These are phyloP conservation scores for Botrytis galanthina DNA, from an alignment of 2,329 filamentous ascomycete species.

Conservation along the genomic window DNA sequence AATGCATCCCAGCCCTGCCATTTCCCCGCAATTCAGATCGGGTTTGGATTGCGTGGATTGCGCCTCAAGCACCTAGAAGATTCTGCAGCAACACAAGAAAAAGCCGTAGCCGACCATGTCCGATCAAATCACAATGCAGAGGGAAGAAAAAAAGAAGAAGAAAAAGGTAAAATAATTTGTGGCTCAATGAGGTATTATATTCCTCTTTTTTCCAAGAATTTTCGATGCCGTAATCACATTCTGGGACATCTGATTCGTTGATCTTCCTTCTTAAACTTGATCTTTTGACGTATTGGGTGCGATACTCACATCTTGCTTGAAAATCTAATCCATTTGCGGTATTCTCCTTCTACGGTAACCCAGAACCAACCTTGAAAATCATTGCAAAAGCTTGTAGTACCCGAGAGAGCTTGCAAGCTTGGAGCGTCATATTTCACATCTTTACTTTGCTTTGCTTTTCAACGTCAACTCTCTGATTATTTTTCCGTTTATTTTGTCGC, in stretches of 20 bases:
- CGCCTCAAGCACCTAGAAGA: conserved; percentile 1
- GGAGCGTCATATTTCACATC: not conserved
- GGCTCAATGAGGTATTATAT: not conserved
- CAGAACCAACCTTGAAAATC: not conserved
- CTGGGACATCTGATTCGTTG: not conserved
- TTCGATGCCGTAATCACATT: not conserved
- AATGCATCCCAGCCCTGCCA: not conserved
- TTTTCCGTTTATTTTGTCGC: conserved; percentile 28
- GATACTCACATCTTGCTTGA: not conserved
- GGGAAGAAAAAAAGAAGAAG: not conserved
- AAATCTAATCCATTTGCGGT: not conserved
- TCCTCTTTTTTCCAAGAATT: not conserved
- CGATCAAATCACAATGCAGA: not conserved
- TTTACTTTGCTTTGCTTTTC: conserved; percentile 23
- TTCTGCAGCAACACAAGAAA: not conserved
- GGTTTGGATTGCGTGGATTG: not conserved
- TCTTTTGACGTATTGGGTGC: not conserved
- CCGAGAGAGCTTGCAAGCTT: not conserved
- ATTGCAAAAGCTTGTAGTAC: not conserved
- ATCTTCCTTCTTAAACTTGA: not conserved
- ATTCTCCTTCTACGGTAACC: not conserved
- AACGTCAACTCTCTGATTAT: conserved; percentile 25
- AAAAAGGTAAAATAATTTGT: not conserved
- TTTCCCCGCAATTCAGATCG: conserved; percentile 14
- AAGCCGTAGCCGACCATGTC: not conserved